Base-by-base conservation (phyloP, 108 stramenopile species). In the Skeletonema menzelii region DNA sequence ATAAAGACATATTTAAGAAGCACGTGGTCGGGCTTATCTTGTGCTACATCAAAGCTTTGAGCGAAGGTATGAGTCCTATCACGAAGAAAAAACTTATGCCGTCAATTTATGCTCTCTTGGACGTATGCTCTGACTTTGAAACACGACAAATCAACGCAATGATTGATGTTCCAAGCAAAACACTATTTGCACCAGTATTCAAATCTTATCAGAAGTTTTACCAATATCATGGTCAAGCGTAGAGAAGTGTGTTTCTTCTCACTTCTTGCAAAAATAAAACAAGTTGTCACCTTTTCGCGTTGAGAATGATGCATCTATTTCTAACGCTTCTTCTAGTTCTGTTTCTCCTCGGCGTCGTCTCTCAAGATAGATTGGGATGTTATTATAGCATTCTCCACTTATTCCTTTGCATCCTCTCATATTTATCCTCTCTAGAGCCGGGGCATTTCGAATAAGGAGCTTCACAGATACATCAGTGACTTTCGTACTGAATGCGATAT, bases 1-100 rank as follows among this genome's bases (percentile, higher is more conserved):
- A 94, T 80, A 86, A 82, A 42, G 93, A 94, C n/a, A 72, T 94
- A n/a, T 90, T 88, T 77, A 91, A 90, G 66, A 94, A 94, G 55
- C 90, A 94, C 75, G 84, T 91, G 2, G 68, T 94, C 7, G 84
- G 84, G 7, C 65, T 94, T 27, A 76, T 94, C 11, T 61, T 91
- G 27, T 72, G 79, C 32, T 94, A 82, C 72, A 87, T 94, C 12
- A 57, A 75, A n/a, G 70, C 80, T 17, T 63, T 93, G 30, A 77
- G 67, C n/a, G 60, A 61, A 20, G 72, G 80, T 10, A 59, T 90
- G 77, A 59, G 70, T 65, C 77, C 82, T 8, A 58, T 56, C 12
- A 69, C 65, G 5, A 87, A 88, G 71, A 77, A 74, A 13, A 76
- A 73, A 8, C 58, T 90, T 14, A 59, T 81, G 32, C 86, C 90